These are phyloP conservation scores for Salmacisia buchloeana DNA, from an alignment of 1,284 basidiomycete genomes.

Conservation along the genomic window DNA sequence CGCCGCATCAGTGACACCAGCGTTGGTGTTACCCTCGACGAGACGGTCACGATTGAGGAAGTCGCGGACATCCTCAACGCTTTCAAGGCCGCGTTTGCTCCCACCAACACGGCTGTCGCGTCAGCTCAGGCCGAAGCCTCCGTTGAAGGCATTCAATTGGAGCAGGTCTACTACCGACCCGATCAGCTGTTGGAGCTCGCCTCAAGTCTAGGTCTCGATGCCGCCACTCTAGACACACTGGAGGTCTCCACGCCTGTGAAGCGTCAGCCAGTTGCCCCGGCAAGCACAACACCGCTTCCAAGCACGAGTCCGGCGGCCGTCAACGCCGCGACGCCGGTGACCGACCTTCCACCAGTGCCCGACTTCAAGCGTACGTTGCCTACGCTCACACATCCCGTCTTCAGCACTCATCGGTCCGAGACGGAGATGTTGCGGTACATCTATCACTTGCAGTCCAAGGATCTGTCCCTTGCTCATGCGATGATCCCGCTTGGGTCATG, in stretches of 20 bases:
- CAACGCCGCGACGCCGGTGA: constrained; percentile 14
- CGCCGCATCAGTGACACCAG: constrained; percentile 69
- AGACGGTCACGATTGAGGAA: constrained; percentile 65
- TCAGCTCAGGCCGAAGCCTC: constrained; percentile 17
- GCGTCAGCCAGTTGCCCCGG: constrained; percentile 10
- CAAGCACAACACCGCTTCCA: constrained; percentile 3
- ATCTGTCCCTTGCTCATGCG: constrained; percentile 85
- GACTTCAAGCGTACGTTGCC: constrained; percentile 65
- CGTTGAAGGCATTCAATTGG: constrained; percentile 6
- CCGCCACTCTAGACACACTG: constrained; percentile 28
- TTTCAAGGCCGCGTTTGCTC: constrained; percentile 57
- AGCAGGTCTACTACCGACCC: constrained; percentile 25
- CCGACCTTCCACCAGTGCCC: constrained; percentile 38
- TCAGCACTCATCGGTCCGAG: constrained; percentile 85
- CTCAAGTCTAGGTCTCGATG: constrained; percentile 28
- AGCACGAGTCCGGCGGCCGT: constrained; percentile 13
- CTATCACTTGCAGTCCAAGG: constrained; percentile 85
- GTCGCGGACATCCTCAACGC: constrained; percentile 73
- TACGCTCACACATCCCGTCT: constrained; percentile 80
- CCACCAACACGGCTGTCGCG: constrained; percentile 47
- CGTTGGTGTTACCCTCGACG: constrained; percentile 87
- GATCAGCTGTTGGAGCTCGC: constrained; percentile 31
- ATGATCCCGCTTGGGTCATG: constrained; percentile 90
- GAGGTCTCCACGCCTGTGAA: constrained; percentile 23
- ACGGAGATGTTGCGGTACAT: constrained; percentile 91